These are phyloP conservation scores for Vaccinium myrtillus DNA, from an alignment of 148 eudicot genomes.

Conservation along the genomic window DNA sequence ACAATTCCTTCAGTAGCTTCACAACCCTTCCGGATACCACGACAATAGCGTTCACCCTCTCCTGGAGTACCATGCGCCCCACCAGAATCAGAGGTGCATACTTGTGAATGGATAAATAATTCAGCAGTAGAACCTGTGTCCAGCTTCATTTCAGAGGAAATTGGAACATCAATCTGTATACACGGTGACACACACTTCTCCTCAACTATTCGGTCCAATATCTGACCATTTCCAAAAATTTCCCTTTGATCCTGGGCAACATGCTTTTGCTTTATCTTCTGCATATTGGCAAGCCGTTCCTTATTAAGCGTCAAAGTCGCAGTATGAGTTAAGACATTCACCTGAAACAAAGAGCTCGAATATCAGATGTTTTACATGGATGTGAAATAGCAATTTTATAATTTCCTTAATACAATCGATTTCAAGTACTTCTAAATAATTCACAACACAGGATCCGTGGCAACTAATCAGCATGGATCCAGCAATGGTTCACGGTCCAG, in stretches of 20 bases:
- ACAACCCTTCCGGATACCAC: neutral
- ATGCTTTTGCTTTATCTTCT: constrained; percentile 44
- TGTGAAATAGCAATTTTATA: neutral
- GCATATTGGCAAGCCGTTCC: constrained; percentile 21
- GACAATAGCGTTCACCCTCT: neutral
- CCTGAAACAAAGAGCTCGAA: constrained; percentile 27
- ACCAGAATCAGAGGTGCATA: neutral
- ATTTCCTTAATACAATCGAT: neutral
- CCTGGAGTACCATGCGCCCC: neutral
- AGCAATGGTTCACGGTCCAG: neutral
- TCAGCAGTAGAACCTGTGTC: constrained; percentile 1
- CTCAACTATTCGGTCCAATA: constrained; percentile 5
- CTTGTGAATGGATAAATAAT: neutral
- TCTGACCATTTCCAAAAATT: constrained; percentile 23
- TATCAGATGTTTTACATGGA: neutral
- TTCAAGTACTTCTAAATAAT: neutral
- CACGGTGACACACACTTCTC: neutral
- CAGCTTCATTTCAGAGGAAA: neutral
- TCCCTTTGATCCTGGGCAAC: constrained; percentile 56
- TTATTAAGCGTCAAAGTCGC: constrained; percentile 25
- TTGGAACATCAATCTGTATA: neutral
- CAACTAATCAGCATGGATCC: neutral
- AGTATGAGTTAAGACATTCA: constrained; percentile 66
- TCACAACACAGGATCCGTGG: neutral
- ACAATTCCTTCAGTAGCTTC: constrained; percentile 9